phyloP scores from a whole-genome alignment of 148 eudicot genomes.

The Rhododendron kiyosumense region DNA sequence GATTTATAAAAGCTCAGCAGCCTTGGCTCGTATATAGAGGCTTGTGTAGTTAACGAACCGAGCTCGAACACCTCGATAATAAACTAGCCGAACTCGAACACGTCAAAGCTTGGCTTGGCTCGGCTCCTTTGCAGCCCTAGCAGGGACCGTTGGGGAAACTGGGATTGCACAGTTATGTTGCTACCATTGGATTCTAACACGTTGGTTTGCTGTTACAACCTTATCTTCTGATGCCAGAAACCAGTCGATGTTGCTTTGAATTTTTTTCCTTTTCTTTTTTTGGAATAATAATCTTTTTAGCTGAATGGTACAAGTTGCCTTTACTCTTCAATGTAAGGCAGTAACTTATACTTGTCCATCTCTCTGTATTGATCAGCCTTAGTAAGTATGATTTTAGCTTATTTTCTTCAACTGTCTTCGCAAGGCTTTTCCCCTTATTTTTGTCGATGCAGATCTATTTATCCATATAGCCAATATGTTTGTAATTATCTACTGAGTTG shows the following conservation, averaged over 20 bases:
- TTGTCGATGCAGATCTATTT: not conserved
- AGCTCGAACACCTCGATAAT: not conserved
- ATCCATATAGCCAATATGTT: not conserved
- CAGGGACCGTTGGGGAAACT: not conserved
- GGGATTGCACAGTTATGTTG: not conserved
- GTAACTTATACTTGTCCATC: not conserved
- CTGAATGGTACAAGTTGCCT: not conserved
- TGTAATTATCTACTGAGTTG: not conserved
- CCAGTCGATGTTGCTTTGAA: not conserved
- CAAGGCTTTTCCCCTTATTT: not conserved
- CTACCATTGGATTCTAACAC: not conserved
- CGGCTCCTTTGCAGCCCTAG: not conserved
- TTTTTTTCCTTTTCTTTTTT: not conserved
- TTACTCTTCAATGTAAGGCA: not conserved
- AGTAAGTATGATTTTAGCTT: not conserved
- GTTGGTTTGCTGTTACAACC: not conserved
- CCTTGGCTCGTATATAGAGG: not conserved
- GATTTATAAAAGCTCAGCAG: not conserved
- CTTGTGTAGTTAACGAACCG: not conserved
- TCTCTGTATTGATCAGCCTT: not conserved
- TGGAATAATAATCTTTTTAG: not conserved
- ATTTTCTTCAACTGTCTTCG: not conserved
- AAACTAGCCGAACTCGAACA: not conserved
- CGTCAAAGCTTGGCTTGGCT: not conserved
- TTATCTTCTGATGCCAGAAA: not conserved